Percentiles rank a stretch among this genome's conserved stretches.
These are phyloP conservation scores for Leersia perrieri DNA, from an alignment of 176 grass and related monocot genomes.

Conservation along the genomic window DNA sequence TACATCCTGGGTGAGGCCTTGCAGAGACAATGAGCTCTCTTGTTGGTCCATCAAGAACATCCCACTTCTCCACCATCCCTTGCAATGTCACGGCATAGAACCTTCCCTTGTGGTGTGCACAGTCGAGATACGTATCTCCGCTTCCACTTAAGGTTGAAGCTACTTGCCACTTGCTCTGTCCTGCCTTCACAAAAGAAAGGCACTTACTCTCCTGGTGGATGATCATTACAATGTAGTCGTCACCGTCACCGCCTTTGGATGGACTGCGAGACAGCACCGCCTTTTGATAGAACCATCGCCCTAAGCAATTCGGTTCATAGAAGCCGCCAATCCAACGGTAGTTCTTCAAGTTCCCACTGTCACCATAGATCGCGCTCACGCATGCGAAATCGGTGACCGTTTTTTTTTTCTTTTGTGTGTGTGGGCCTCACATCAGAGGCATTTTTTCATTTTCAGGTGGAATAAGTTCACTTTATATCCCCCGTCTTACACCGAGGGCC, in stretches of 20 bases:
- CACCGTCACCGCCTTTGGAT: neutral
- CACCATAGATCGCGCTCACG: neutral
- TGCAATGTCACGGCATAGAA: neutral
- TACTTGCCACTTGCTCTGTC: conserved; percentile 12
- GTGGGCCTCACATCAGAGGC: too few species aligned
- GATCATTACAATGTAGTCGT: neutral
- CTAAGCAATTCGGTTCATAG: neutral
- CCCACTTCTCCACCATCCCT: neutral
- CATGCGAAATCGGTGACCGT: neutral
- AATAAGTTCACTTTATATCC: too few species aligned
- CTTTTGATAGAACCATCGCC: neutral
- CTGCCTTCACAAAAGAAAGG: conserved; percentile 14
- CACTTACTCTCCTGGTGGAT: neutral
- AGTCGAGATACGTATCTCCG: neutral
- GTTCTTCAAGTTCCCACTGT: neutral
- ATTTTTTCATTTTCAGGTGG: too few species aligned
- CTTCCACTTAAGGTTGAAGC: neutral
- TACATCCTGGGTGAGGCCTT: too few species aligned
- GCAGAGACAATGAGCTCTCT: neutral
- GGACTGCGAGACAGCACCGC: conserved; percentile 25
- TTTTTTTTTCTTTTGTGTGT: too few species aligned
- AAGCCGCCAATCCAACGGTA: neutral
- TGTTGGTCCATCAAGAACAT: neutral
- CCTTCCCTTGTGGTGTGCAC: conserved; percentile 7
- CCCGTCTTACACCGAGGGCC: too few species aligned